Evolutionary conservation across 306 rosid genomes (phyloP).

Genomic region (Argentina anserina): DNA sequence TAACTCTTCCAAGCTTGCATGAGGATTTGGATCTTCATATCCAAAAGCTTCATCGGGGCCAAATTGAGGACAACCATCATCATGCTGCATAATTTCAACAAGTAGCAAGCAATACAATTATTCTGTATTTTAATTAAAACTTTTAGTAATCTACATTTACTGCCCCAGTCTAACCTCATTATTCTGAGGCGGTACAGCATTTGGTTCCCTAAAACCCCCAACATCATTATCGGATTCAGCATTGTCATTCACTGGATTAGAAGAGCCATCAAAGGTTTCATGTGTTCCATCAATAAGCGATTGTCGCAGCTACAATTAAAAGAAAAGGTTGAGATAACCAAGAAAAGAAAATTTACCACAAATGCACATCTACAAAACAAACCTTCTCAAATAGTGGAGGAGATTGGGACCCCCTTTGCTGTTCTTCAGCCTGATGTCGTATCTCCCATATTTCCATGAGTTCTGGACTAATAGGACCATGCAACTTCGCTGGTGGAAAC

Average conservation of each 20-base stretch:
- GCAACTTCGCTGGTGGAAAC: constrained; percentile 80
- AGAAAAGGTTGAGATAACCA: constrained; percentile 12
- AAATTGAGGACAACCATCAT: constrained; percentile 32
- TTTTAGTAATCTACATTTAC: constrained; percentile 7
- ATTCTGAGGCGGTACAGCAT: constrained; percentile 36
- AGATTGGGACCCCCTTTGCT: constrained; percentile 43
- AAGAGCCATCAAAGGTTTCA: constrained; percentile 38
- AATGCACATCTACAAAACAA: constrained; percentile 1
- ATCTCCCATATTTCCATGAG: constrained; percentile 62
- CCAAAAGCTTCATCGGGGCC: constrained; percentile 43
- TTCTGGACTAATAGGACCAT: constrained; percentile 77
- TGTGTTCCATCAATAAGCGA: constrained; percentile 51
- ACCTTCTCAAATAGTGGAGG: constrained; percentile 70
- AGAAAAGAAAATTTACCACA: not conserved
- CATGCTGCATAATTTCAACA: constrained; percentile 45
- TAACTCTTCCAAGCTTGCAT: constrained; percentile 72
- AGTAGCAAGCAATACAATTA: constrained; percentile 20
- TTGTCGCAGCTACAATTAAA: constrained; percentile 66
- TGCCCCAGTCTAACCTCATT: constrained; percentile 50
- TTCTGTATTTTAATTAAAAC: constrained; percentile 3
- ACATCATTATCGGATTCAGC: constrained; percentile 35
- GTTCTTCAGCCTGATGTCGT: constrained; percentile 33
- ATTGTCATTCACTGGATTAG: constrained; percentile 47
- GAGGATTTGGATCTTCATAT: constrained; percentile 50
- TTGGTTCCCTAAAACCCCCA: constrained; percentile 35